Percentiles rank a stretch among this genome's conserved stretches.
phyloP scores from a whole-genome alignment of 2,329 filamentous ascomycete genomes.

The Arthrobotrys musiformis region DNA sequence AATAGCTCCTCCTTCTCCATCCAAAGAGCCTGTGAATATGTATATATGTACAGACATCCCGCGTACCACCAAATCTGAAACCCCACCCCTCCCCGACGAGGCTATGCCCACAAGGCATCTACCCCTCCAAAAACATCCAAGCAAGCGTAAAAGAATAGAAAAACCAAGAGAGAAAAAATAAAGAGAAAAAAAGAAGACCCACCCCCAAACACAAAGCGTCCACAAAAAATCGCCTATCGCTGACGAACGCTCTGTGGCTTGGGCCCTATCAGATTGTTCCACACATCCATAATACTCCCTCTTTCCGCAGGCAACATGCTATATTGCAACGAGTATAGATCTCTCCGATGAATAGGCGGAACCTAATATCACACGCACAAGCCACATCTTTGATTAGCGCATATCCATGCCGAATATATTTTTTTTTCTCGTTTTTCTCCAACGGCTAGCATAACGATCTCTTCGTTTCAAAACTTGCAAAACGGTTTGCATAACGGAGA shows the following conservation, averaged over 20 bases:
- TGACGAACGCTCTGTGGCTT: conserved; percentile 30
- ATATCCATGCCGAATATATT: conserved; percentile 19
- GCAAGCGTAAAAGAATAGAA: neutral
- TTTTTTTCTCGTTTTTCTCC: too few species aligned
- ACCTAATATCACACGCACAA: conserved; percentile 63
- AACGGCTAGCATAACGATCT: neutral
- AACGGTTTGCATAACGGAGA: conserved; percentile 12
- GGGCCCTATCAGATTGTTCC: conserved; percentile 74
- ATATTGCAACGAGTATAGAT: conserved; percentile 95
- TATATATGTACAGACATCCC: neutral
- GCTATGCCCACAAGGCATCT: conserved; percentile 4
- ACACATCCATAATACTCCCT: conserved; percentile 84
- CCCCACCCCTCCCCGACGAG: conserved; percentile 1
- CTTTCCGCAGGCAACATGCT: conserved; percentile 91
- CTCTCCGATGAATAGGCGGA: conserved; percentile 91
- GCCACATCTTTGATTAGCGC: neutral
- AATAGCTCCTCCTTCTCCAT: neutral
- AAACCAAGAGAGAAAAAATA: too few species aligned
- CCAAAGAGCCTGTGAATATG: neutral
- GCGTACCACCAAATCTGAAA: conserved; percentile 9
- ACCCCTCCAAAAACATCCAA: neutral
- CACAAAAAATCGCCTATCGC: conserved; percentile 17
- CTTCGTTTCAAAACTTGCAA: conserved; percentile 5
- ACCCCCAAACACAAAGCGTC: neutral
- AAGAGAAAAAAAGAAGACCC: neutral